Base-by-base conservation (phyloP, 2,329 filamentous ascomycete species). In the Penicillium concentricum region DNA sequence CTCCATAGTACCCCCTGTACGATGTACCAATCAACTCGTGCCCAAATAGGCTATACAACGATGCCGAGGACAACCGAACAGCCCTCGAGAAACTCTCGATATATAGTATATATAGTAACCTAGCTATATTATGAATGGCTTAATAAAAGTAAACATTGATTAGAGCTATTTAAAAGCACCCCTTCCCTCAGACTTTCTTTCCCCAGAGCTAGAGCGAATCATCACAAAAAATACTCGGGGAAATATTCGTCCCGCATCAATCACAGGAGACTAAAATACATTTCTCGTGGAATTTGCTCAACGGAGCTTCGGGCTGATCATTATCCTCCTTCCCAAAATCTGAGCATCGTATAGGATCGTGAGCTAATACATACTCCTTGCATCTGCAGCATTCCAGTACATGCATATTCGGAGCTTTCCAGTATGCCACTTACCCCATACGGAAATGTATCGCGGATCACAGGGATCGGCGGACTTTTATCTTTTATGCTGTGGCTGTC, bases 401-500 rank as follows among this genome's bases (percentile, higher is more conserved):
- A 44, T 52, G 54, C 48, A 52, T 52, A 52, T 30, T 56, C 54
- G 48, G 54, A 56, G 54, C 48, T 56, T 56, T 56, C 54, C 34
- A 56, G 48, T n/a, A 56, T 56, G 35, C 54, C 16, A 56, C 54
- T 52, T 56, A 18, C 54, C 34, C 41, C 35, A 56, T 56, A 46
- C 7, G 54, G 54, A 41, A 41, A 16, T 26, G 18, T 20, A 5
- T 12, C 28, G 54, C 54, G 42, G 54, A 56, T 56, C 54, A 52
- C 24, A 28, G 41, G 28, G 30, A 13, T 30, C n/a, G 18, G 8
- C 22, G 24, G 32, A 51, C 24, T 42, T 26, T 37, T 42, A 39
- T 38, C n/a, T 41, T 22, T 41, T 12, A 6, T 16, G 5, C 8
- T 35, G 30, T 22, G 13, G 38, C 30, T 35, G 22, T 50, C 52